Base-by-base conservation (phyloP, 345 rosid species). In the Aegle marmelos region DNA sequence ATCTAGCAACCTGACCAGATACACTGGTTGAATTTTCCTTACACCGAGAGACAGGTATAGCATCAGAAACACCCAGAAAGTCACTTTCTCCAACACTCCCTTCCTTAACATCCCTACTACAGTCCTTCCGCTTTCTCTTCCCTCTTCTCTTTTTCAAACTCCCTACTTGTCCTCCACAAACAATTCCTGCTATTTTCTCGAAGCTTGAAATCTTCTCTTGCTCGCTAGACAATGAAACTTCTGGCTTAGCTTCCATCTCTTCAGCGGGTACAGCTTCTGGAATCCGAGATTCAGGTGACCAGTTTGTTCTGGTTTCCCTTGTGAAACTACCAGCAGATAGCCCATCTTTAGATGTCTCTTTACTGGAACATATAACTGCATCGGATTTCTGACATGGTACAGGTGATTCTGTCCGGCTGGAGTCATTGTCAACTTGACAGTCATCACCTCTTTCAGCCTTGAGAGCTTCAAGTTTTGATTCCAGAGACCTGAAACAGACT, bases 321-420 rank as follows among this genome's bases (percentile, higher is more conserved):
- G 98, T 92, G 85, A 91, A 92, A 79, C 98, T 93, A 78, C 92
- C 90, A 25, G 94, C 94, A 30, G 98, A 93, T 9, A 91, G 81
- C 34, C 90, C 90, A 34, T 90, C 97, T 80, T 91, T 89, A 4
- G 88, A 88, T 34, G 83, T 81, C 76, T 86, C 91, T 79, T 87
- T 92, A 60, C 90, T 88, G 41, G 90, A 88, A 56, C 89, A 88
- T 80, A 89, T 88, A 31, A 88, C 78, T n/a, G 88, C 87, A 66
- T 89, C 90, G 0, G 85, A 86, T 76, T 87, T 91, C 9, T 77
- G 88, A 25, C 77, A 89, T 4, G 88, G 93, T 14, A 79, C 82
- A 2, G 83, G 87, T 28, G 93, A 93, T 83, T 86, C 90, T 6
- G 94, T 93, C 82, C 80, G 87, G 83, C 92, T 88, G 7, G 91